Base-by-base conservation (phyloP, 2,329 filamentous ascomycete genomes). In the Dissoconium aciculare region DNA sequence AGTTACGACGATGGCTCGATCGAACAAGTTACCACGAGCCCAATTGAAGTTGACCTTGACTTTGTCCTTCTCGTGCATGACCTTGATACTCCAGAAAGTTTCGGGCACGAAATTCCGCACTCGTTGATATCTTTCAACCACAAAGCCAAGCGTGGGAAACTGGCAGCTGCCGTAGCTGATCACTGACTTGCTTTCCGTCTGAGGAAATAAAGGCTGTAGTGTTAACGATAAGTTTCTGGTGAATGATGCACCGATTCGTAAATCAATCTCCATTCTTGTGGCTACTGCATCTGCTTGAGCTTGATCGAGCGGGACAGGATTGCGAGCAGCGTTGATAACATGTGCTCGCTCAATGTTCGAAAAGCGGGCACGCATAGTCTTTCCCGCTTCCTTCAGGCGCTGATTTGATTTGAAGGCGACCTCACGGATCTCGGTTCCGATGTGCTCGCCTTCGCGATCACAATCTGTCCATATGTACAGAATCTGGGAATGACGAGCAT, bases 401-500 rank as follows among this genome's bases (percentile, higher is more conserved):
- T 66, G 56, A 40, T 94, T 95, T 6, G 71, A 76, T 47, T 74
- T 73, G 27, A 66, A 62, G 4, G 89, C 89, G 35, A 87, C 77
- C 31, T 79, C 70, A 26, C 83, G 75, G 37, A 98, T 87, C 54
- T 98, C 87, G 23, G 78, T 69, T 5, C 89, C 89, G 43, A 98
- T 98, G 51, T 95, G 80, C 54, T 98, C 89, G 19, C 89, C 89
- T 64, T 98, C 89, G 33, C 85, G 74, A 63, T 98, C 89, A 56
- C 89, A 95, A 66, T 98, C 89, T 1, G 89, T 98, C 89, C 89
- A 98, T 45, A 98, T 94, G 55, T 91, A 87, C 17, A 98, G 64
- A 9, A 76, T 72, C 33, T 66, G 69, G n/a, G 74, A 67, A 50
- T 69, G 68, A 37, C 68, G 68, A 11, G 89, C 87, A 54, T 92